Base-by-base conservation (phyloP, 129 eudicot species). In the Apium graveolens region DNA sequence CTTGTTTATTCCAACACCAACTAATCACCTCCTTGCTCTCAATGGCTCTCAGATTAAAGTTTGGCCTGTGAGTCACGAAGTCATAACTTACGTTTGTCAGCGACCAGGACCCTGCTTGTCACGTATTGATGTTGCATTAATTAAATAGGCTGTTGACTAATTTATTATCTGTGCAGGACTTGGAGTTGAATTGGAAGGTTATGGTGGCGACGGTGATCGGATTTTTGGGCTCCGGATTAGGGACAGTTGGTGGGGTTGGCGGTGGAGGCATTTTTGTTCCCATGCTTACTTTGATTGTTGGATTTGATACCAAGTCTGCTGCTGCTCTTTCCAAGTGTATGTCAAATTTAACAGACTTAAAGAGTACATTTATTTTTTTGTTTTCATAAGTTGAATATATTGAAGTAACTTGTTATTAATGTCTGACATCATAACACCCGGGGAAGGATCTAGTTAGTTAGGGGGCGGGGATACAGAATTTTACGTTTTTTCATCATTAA, bases 221-320 rank as follows among this genome's bases (percentile, higher is more conserved):
- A 62, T 96, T 96, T 75, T 77, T 89, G 83, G 99, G 97, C 11
- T 96, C 99, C 32, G 97, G 97, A 0, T 96, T 88, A 53, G 97
- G 97, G 3, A 92, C 97, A 13, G 99, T 96, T 49, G 97, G 99
- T 24, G 99, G 99, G 2, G 97, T 96, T 77, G 99, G 99, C 44
- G 99, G 99, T 7, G 99, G 99, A 17, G 99, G 99, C 81, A 95
- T 95, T 82, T 95, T 92, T 78, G 97, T 92, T 73, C 99, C 99
- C 3, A 88, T 90, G 99, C 91, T 95, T 62, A 90, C 91, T 55
- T 81, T 95, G 43, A 81, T 95, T 72, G 87, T 95, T 48, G 99
- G 99, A 0, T 95, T 91, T 74, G 98, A 91, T 80, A 90, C 99
- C 46, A 95, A 95, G 81, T 92, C 99, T 87, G 96, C 99, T 43